phyloP scores from a whole-genome alignment of 163 green algal species.

The Coccomyxa subellipsoidea region DNA sequence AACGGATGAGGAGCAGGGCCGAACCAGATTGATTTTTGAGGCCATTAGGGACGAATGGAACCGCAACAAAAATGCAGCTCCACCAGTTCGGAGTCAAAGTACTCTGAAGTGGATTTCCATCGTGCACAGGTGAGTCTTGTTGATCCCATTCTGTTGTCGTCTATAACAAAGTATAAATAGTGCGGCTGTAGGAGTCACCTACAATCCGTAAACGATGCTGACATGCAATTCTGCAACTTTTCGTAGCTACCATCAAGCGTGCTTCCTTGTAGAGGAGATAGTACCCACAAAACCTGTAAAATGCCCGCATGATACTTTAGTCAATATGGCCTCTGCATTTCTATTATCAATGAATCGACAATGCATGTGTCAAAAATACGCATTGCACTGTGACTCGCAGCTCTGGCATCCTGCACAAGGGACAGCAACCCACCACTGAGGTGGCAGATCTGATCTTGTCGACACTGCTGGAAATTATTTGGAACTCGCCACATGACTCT shows the following conservation, averaged over 20 bases:
- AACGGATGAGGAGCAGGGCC: background rate
- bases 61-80: background rate
- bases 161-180: no score
- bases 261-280: no score
- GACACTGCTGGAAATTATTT: constrained; percentile 44
- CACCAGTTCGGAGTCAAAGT: background rate
- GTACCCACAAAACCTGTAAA: no score
- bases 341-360: background rate
- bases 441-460: constrained; percentile 13
- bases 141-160: no score
- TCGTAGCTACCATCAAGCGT: no score
- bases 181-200: no score
- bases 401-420: constrained; percentile 4
- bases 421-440: constrained; percentile 10
- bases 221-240: no score
- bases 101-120: constrained; percentile 17
- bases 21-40: background rate
- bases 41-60: background rate
- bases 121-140: background rate
- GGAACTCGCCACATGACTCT: constrained; percentile 21
- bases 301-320: no score
- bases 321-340: background rate
- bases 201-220: no score
- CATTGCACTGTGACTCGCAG: background rate
- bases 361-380: background rate